Evolutionary conservation across 2,329 filamentous ascomycete genomes (phyloP), one percentile per base, ranked within the genome.

Genomic region (Piedraia hortae): DNA sequence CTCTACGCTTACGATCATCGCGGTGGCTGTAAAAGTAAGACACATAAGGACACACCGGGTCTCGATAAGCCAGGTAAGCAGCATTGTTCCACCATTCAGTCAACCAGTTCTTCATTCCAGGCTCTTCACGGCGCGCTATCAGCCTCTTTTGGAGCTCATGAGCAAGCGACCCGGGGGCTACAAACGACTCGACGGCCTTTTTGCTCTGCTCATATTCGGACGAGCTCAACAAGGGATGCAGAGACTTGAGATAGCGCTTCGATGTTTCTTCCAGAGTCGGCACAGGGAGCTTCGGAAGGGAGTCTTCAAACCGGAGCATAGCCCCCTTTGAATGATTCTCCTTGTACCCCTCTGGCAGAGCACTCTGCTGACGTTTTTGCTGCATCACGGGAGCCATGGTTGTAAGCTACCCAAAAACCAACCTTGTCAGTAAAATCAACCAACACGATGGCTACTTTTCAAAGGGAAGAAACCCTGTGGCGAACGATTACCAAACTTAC

Each of bases 11-110:
- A 35, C 75, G 67, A 49, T 97, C 88, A 48, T 97, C 85, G 34
- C 77, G 66, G 54, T 93, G 82, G 24, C 80, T 91, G 56, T 97
- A 97, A 54, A 97, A 97, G 61, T 97, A 97, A 48, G 77, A 90
- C 40, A 97, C 85, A 44, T 93, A 97, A 29, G 85, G 85, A 10
- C 93, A 74, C 20, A 97, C 75, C 2, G 85, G 85, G 45, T 93
- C 85, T 33, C 82, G 72, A 54, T 93, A 93, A 32, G 53, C 60
- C 32, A 97, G 64, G 50, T 97, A 97, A 26, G 85, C 85, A 4
- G 67, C 64, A 23, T 90, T 65, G 46, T 97, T 93, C 85, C 85
- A 97, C 85, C 85, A 97, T 36, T 97, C 82, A 35, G 71, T 67
- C 26, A 97, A 58, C 85, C 85, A 97, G 51, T 93, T 97, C 53